Conservation (phyloP, 352 stramenopile genomes). For the Thalassiosira delicatula region DNA sequence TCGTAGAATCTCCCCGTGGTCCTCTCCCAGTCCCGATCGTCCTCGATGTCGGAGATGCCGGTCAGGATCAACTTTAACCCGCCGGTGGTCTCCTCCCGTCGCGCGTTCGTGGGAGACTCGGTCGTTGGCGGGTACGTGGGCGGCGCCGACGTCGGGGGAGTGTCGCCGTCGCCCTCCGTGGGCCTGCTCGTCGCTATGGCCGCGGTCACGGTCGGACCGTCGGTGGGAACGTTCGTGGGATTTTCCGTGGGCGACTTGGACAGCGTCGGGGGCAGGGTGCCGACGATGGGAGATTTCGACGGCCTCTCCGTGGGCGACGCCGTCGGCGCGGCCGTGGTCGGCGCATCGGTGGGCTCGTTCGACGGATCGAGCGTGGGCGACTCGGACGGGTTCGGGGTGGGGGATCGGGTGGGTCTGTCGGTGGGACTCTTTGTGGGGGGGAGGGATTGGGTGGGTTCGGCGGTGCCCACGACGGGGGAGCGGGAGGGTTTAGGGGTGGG, state of each 20-base stretch:
- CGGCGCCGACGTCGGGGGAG: not conserved
- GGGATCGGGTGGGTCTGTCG: not conserved
- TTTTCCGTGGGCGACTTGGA: not conserved
- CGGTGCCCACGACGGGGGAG: not conserved
- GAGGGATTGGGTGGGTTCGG: not conserved
- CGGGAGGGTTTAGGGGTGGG: not conserved
- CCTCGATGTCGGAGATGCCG: slow-evolving; percentile 19
- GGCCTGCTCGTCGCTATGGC: not conserved
- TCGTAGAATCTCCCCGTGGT: slow-evolving; percentile 22
- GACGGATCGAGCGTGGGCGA: not conserved
- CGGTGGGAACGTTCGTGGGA: not conserved
- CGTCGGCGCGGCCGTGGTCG: too few species aligned
- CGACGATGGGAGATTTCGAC: not conserved
- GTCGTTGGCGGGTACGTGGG: slow-evolving; percentile 5
- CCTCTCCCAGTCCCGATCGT: slow-evolving; percentile 22
- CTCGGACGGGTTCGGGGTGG: slow-evolving; percentile 3
- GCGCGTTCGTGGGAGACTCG: not conserved
- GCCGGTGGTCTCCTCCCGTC: not conserved
- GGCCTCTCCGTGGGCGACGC: not conserved
- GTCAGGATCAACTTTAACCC: slow-evolving; percentile 40
- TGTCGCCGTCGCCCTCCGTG: not conserved
- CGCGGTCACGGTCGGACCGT: not conserved
- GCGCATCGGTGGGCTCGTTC: too few species aligned
- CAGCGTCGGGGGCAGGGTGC: not conserved
- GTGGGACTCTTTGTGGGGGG: slow-evolving; percentile 12